phyloP scores from a whole-genome alignment of 768 basidiomycete genomes.

The Termitomyces bulborhizus region DNA sequence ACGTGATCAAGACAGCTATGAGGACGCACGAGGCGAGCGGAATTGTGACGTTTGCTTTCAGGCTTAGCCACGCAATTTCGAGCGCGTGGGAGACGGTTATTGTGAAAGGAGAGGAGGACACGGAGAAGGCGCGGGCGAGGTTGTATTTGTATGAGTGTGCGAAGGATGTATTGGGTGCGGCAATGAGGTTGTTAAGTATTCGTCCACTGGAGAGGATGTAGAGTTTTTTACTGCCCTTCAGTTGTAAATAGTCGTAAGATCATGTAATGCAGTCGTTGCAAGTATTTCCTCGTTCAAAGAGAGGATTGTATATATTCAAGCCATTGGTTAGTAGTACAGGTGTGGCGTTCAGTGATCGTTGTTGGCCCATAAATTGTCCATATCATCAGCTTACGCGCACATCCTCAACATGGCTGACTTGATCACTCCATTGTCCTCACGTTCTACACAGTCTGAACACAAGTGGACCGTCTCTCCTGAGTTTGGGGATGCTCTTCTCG shows the following conservation, averaged over 20 bases:
- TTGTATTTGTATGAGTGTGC: constrained; percentile 88
- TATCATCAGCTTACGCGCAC: too few relatives aligned
- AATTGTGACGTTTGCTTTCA: constrained; percentile 87
- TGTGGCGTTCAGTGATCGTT: too few relatives aligned
- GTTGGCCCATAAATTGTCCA: too few relatives aligned
- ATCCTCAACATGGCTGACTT: background rate
- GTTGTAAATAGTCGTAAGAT: background rate
- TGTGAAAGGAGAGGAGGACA: constrained; percentile 77
- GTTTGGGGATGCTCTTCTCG: constrained; percentile 12
- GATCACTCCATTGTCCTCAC: background rate
- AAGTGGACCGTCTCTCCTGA: constrained; percentile 16
- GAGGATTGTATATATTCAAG: too few relatives aligned
- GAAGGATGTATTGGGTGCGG: constrained; percentile 81
- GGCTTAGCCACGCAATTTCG: constrained; percentile 81
- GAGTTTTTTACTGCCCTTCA: background rate
- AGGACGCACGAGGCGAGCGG: constrained; percentile 85
- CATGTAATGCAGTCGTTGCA: too few relatives aligned
- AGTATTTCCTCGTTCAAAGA: too few relatives aligned
- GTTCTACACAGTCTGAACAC: constrained; percentile 1
- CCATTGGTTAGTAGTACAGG: too few relatives aligned
- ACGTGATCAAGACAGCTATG: constrained; percentile 82
- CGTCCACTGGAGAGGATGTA: constrained; percentile 92
- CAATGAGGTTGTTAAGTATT: constrained; percentile 85
- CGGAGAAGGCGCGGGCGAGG: constrained; percentile 73
- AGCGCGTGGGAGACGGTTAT: constrained; percentile 89